A percentile compares a stretch with the other conserved stretches of the same genome.
Evolutionary conservation across 2,329 filamentous ascomycete species (phyloP).

Genomic region (Orbilia ellipsospora): DNA sequence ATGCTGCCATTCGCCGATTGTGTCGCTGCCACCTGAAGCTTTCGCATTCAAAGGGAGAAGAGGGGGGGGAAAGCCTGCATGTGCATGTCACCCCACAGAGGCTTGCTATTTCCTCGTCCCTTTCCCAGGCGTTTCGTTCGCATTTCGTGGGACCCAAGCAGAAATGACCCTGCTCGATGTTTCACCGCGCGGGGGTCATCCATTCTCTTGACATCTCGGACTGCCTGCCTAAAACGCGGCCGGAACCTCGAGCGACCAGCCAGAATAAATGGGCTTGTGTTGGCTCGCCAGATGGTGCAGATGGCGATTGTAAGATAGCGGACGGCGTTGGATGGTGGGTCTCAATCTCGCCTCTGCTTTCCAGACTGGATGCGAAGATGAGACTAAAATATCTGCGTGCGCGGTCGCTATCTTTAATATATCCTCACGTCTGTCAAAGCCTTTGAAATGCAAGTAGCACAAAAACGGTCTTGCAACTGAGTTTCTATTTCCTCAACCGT

Average conservation of each 20-base stretch:
- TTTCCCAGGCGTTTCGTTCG: constrained; percentile 2
- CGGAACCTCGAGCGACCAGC: constrained; percentile 40
- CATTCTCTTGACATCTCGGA: constrained; percentile 37
- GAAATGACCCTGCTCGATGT: constrained; percentile 26
- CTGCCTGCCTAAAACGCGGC: constrained; percentile 55
- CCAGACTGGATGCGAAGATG: constrained; percentile 36
- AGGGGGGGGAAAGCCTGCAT: too few relatives aligned
- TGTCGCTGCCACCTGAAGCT: constrained; percentile 30
- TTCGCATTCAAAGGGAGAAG: not conserved
- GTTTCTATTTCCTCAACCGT: not conserved
- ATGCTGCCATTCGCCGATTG: constrained; percentile 49
- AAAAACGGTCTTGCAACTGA: constrained; percentile 26
- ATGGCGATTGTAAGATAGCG: not conserved
- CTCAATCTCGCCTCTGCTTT: constrained; percentile 40
- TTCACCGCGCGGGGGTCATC: constrained; percentile 47
- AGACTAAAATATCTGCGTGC: constrained; percentile 6
- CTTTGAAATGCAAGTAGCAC: constrained; percentile 12
- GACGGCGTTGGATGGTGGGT: constrained; percentile 27
- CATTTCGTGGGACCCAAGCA: constrained; percentile 8
- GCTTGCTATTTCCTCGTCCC: not conserved
- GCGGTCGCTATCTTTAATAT: too few relatives aligned
- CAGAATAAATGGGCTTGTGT: constrained; percentile 12
- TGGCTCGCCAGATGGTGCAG: not conserved
- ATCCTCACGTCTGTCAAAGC: not conserved
- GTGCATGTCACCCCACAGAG: constrained; percentile 41